phyloP scores from a whole-genome alignment of 495 filamentous ascomycete genomes.

The Penicillium bialowiezense region DNA sequence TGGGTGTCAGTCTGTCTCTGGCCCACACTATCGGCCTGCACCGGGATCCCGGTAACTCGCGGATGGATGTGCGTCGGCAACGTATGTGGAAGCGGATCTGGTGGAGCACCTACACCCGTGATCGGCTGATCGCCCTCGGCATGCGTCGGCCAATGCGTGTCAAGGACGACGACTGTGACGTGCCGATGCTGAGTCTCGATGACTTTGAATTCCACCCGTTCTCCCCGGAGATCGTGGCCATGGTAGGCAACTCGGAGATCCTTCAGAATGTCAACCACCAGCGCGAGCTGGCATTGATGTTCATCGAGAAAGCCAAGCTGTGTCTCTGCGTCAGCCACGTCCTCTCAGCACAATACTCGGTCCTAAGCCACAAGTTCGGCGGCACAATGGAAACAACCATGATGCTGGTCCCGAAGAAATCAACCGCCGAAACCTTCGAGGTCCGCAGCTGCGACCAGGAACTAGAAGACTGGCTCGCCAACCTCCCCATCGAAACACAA shows the following conservation, averaged over 20 bases:
- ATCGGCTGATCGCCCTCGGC: slow-evolving; percentile 81
- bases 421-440: slow-evolving; percentile 68
- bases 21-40: slow-evolving; percentile 83
- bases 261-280: slow-evolving; percentile 63
- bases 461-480: slow-evolving; percentile 67
- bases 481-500: slow-evolving; percentile 65
- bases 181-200: slow-evolving; percentile 77
- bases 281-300: slow-evolving; percentile 75
- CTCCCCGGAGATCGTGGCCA: slow-evolving; percentile 59
- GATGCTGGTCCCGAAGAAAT: slow-evolving; percentile 87
- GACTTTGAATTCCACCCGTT: slow-evolving; percentile 78
- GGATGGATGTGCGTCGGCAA: slow-evolving; percentile 66
- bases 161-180: slow-evolving; percentile 85
- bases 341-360: slow-evolving; percentile 83
- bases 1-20: slow-evolving; percentile 80
- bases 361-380: slow-evolving; percentile 74
- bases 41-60: slow-evolving; percentile 71
- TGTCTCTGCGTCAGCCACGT: slow-evolving; percentile 82
- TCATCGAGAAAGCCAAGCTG: slow-evolving; percentile 88
- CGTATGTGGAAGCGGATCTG: slow-evolving; percentile 87
- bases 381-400: slow-evolving; percentile 76
- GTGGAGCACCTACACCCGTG: slow-evolving; percentile 93
- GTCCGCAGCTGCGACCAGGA: slow-evolving; percentile 71
- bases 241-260: slow-evolving; percentile 64
- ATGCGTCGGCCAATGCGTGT: slow-evolving; percentile 88